These are phyloP conservation scores for Davidsoniella virescens DNA, from an alignment of 2,329 filamentous ascomycete genomes.

Conservation along the genomic window DNA sequence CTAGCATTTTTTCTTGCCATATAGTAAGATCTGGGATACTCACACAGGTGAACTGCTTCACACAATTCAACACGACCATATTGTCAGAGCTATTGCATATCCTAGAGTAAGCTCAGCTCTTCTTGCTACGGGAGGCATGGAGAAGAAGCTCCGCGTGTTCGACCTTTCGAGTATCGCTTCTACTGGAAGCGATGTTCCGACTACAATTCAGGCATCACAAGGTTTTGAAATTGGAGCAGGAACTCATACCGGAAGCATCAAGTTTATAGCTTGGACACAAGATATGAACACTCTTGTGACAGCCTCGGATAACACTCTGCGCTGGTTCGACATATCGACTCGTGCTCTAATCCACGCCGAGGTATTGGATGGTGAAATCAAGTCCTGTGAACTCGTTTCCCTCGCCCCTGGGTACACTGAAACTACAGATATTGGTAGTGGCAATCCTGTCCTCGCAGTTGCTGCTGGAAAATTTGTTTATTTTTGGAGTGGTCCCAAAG, in stretches of 20 bases:
- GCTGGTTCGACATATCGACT: slow-evolving; percentile 83
- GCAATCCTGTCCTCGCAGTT: slow-evolving; percentile 62
- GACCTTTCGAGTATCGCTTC: slow-evolving; percentile 51
- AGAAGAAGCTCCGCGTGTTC: slow-evolving; percentile 92
- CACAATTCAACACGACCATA: slow-evolving; percentile 82
- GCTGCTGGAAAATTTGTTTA: slow-evolving; percentile 89
- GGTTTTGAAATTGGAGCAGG: slow-evolving; percentile 79
- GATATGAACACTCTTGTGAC: slow-evolving; percentile 82
- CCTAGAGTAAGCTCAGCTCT: slow-evolving; percentile 67
- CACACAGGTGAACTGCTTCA: slow-evolving; percentile 80
- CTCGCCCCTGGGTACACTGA: slow-evolving; percentile 43
- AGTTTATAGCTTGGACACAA: slow-evolving; percentile 86
- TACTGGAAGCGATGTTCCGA: slow-evolving; percentile 16
- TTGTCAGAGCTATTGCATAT: slow-evolving; percentile 86
- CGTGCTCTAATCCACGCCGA: slow-evolving; percentile 61
- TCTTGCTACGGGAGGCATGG: slow-evolving; percentile 82
- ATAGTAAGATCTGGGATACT: slow-evolving; percentile 90
- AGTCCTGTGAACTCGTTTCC: slow-evolving; percentile 76
- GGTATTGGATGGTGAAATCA: slow-evolving; percentile 68
- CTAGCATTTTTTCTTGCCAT: not conserved
- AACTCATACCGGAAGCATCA: slow-evolving; percentile 75
- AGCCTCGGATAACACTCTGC: slow-evolving; percentile 76
- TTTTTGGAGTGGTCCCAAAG: slow-evolving; percentile 67
- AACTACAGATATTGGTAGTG: slow-evolving; percentile 46
- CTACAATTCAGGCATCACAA: slow-evolving; percentile 36